Evolutionary conservation across 2,329 filamentous ascomycete species (phyloP), one percentile per base, ranked within the genome.

Genomic region (Didymella exigua): DNA sequence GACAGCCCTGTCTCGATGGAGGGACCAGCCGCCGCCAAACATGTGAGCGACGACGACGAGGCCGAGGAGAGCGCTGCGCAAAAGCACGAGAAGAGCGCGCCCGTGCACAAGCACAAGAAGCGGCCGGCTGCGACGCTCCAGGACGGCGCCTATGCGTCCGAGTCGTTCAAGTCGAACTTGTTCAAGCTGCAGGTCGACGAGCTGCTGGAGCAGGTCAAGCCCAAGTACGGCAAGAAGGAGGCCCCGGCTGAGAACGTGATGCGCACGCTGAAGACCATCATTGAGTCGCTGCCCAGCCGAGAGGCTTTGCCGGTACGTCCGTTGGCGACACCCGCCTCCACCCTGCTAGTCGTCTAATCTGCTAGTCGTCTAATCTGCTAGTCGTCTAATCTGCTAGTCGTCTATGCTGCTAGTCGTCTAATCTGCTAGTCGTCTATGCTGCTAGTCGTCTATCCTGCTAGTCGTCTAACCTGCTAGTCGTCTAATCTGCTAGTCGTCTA

Each of bases 171-270:
- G 67, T 87, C 85, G 37, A 87, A 81, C 68, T 76, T 88, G 52
- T 88, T 89, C 76, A 88, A 88, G 68, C 73, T 89, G 9, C 86
- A 89, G 68, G 78, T 88, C 29, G 84, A 89, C 59, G 85, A 88
- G 62, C 76, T 89, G 52, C 71, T 89, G 45, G 72, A 77, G 6
- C 82, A 86, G 60, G 76, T 86, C 44, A 79, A 81, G 62, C 83
- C 82, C 29, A 82, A 83, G 57, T 84, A 86, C 60, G 82, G 82
- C 27, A 84, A 82, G 67, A 81, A 81, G 59, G 77, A 84, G 57
- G 77, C 73, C 10, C 75, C 78, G 14, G 79, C 83, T 14, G 83
- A 87, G 58, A 69, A 69, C 23, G 62, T 58, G 1, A 75, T 88
- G 59, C 81, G 81, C 54, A 79, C 76, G 49, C 63, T 88, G 46